Evolutionary conservation across 2,329 filamentous ascomycete genomes (phyloP).

Genomic region (Aureobasidium lini): DNA sequence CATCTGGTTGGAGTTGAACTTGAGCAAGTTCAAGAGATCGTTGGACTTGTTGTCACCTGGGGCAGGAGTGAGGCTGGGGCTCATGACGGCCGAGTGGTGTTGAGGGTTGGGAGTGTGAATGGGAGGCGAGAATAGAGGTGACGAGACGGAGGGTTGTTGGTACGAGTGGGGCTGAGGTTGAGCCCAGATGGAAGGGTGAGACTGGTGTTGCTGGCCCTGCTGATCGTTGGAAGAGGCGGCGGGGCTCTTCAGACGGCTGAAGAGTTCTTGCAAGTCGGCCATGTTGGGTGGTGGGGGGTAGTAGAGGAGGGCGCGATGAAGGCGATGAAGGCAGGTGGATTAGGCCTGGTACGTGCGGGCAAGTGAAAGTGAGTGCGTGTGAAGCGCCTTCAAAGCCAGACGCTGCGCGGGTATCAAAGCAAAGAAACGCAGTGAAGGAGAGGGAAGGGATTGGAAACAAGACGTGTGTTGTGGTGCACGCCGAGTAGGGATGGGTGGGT

Average conservation of each 20-base stretch:
- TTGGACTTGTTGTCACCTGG: slow-evolving; percentile 20
- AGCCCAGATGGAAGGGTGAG: slow-evolving; percentile 20
- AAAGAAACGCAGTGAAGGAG: not conserved
- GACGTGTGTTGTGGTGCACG: not conserved
- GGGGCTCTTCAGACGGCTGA: slow-evolving; percentile 33
- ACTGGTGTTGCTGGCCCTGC: slow-evolving; percentile 13
- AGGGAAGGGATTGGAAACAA: not conserved
- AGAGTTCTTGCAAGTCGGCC: slow-evolving; percentile 38
- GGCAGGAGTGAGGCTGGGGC: slow-evolving; percentile 32
- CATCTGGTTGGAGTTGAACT: slow-evolving; percentile 48
- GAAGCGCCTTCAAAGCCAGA: not conserved
- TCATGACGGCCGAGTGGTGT: slow-evolving; percentile 51
- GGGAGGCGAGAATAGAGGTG: slow-evolving; percentile 50
- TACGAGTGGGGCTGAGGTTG: slow-evolving; percentile 32
- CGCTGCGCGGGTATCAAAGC: not conserved
- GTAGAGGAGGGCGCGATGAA: not conserved
- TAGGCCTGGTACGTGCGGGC: not conserved
- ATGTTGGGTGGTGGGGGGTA: slow-evolving; percentile 21
- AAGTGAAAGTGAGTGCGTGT: slow-evolving; percentile 1
- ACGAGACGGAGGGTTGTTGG: slow-evolving; percentile 51
- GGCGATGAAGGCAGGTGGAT: not conserved
- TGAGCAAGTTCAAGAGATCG: slow-evolving; percentile 57
- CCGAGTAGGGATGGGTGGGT: not conserved
- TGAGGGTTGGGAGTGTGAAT: slow-evolving; percentile 47
- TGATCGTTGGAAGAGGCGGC: slow-evolving; percentile 7